phyloP scores from a whole-genome alignment of 768 basidiomycete genomes.

The Lactarius trivialis region DNA sequence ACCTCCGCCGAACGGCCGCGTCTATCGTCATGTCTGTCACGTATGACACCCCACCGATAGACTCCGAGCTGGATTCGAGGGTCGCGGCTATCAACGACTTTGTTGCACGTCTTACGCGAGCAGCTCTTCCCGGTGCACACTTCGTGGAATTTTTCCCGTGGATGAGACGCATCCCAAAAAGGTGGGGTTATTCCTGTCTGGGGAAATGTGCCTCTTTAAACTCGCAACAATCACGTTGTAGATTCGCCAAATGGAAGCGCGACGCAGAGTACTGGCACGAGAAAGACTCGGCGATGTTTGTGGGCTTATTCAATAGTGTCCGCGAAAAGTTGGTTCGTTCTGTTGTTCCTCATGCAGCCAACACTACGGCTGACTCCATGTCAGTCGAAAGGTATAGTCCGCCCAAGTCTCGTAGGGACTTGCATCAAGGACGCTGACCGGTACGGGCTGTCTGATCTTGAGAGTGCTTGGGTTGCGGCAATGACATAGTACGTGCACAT shows the following conservation, averaged over 20 bases:
- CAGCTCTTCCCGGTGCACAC: constrained; percentile 5
- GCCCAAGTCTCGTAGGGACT: not conserved
- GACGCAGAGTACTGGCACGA: constrained; percentile 2
- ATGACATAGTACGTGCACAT: not conserved
- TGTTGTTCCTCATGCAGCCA: not conserved
- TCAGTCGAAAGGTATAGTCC: not conserved
- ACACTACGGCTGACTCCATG: not conserved
- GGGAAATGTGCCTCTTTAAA: too few species aligned
- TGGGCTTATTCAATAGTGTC: constrained; percentile 1
- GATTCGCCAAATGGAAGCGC: constrained; percentile 18
- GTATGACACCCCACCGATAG: constrained; percentile 10
- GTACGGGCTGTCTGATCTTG: not conserved
- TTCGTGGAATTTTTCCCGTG: constrained; percentile 16
- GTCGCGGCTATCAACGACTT: not conserved
- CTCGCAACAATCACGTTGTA: not conserved
- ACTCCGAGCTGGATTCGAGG: not conserved
- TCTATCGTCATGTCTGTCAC: constrained; percentile 11
- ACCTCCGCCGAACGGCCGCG: not conserved
- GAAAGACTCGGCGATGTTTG: constrained; percentile 3
- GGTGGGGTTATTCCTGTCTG: not conserved
- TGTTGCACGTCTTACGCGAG: not conserved
- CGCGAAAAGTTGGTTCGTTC: not conserved
- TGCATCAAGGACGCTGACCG: not conserved
- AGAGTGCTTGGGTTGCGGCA: constrained; percentile 3
- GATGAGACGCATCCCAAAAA: constrained; percentile 11